Conservation (phyloP, 2,329 filamentous ascomycete genomes). For the Didymella pomorum region DNA sequence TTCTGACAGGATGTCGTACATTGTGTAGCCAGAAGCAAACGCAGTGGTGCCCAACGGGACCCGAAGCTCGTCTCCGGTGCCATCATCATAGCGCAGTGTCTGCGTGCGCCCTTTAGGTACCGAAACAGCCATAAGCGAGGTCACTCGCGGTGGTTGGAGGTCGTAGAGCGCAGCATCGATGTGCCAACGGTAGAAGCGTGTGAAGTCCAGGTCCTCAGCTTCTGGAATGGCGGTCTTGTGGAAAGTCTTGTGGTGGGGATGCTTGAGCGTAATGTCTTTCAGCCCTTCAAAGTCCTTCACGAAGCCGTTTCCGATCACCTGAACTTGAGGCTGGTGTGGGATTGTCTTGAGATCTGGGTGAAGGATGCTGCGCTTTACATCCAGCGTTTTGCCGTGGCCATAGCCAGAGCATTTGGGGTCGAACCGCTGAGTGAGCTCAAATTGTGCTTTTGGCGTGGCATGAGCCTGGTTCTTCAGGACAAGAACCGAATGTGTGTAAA, state of each 20-base stretch:
- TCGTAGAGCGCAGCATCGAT: conserved; percentile 81
- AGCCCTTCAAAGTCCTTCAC: conserved; percentile 75
- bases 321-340: conserved; percentile 79
- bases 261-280: conserved; percentile 70
- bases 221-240: conserved; percentile 71
- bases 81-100: conserved; percentile 77
- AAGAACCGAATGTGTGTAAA: conserved; percentile 74
- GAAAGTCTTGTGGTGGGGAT: conserved; percentile 81
- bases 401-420: conserved; percentile 72
- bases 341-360: conserved; percentile 84
- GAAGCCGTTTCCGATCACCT: conserved; percentile 80
- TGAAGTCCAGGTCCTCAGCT: conserved; percentile 65
- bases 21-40: conserved; percentile 74
- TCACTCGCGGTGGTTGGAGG: conserved; percentile 76
- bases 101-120: conserved; percentile 69
- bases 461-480: conserved; percentile 73
- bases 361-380: conserved; percentile 70
- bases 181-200: conserved; percentile 78
- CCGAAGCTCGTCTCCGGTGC: conserved; percentile 68
- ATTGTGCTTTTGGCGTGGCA: conserved; percentile 74
- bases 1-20: conserved; percentile 72
- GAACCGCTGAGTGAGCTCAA: conserved; percentile 75
- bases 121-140: conserved; percentile 75
- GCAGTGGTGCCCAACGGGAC: conserved; percentile 80
- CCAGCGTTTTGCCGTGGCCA: conserved; percentile 78